These are phyloP conservation scores for Alternaria rosae DNA, from an alignment of 2,329 filamentous ascomycete genomes.

Conservation along the genomic window DNA sequence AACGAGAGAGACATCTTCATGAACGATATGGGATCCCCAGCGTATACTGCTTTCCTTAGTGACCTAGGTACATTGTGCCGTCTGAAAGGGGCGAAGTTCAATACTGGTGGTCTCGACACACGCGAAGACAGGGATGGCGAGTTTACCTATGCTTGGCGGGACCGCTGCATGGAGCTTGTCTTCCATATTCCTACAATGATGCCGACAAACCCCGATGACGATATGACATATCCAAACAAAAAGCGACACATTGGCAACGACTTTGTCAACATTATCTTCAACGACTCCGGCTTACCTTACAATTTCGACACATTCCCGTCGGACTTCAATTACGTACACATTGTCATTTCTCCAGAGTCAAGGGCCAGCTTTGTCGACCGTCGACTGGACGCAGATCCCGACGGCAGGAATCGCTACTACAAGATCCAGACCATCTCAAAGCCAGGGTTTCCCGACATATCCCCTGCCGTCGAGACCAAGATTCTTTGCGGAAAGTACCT, in stretches of 20 bases:
- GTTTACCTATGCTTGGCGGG: constrained; percentile 92
- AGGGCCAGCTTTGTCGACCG: constrained; percentile 74
- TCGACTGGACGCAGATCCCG: constrained; percentile 52
- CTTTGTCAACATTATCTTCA: constrained; percentile 98
- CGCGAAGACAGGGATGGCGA: constrained; percentile 81
- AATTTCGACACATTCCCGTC: constrained; percentile 91
- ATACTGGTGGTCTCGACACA: constrained; percentile 88
- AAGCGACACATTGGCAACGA: constrained; percentile 97
- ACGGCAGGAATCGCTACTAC: constrained; percentile 69
- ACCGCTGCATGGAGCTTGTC: constrained; percentile 91
- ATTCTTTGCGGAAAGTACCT: constrained; percentile 84
- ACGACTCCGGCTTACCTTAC: constrained; percentile 91
- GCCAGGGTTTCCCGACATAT: constrained; percentile 88
- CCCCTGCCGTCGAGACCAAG: constrained; percentile 86
- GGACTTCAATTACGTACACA: constrained; percentile 96
- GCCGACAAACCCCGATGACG: constrained; percentile 82
- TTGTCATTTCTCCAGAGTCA: constrained; percentile 90
- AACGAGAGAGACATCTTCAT: constrained; percentile 83
- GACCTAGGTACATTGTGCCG: constrained; percentile 82
- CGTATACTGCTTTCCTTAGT: constrained; percentile 86
- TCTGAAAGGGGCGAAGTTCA: constrained; percentile 84
- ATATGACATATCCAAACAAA: constrained; percentile 77
- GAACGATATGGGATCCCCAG: constrained; percentile 84
- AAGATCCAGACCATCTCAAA: constrained; percentile 89
- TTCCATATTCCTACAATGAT: constrained; percentile 98